phyloP scores from a whole-genome alignment of 2,329 filamentous ascomycete species.

The Talaromyces sp. region DNA sequence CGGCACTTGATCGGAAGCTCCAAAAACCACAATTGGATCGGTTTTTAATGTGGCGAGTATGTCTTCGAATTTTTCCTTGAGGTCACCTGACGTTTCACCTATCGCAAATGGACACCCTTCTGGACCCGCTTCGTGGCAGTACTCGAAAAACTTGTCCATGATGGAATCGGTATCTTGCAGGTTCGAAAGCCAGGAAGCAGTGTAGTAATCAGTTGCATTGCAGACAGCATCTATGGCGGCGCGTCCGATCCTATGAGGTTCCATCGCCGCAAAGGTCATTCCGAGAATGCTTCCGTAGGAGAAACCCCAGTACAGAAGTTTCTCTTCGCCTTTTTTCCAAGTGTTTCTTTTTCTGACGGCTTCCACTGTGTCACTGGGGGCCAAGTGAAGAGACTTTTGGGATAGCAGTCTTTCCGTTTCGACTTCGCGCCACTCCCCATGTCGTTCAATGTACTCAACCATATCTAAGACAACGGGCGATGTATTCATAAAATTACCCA shows the following conservation, averaged over 20 bases:
- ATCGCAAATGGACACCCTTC: conserved; percentile 19
- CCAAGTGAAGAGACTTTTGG: not conserved
- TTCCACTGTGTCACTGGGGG: not conserved
- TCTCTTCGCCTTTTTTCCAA: conserved; percentile 22
- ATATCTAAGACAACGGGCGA: conserved; percentile 21
- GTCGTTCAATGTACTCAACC: conserved; percentile 25
- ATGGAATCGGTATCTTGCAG: conserved; percentile 20
- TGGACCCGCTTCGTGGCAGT: conserved; percentile 21
- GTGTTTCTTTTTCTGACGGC: conserved; percentile 18
- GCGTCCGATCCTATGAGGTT: conserved; percentile 52
- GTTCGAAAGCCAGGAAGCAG: conserved; percentile 7
- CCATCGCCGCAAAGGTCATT: conserved; percentile 54
- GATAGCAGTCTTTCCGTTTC: conserved; percentile 22
- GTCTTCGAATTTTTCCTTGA: conserved; percentile 18
- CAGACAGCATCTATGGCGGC: conserved; percentile 47
- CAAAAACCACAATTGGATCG: conserved; percentile 16
- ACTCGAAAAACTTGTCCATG: conserved; percentile 23
- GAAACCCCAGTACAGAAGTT: conserved; percentile 52
- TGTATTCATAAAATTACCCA: conserved; percentile 23
- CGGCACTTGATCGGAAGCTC: conserved; percentile 7
- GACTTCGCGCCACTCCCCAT: conserved; percentile 26
- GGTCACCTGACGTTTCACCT: conserved; percentile 3
- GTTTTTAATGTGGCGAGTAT: conserved; percentile 16
- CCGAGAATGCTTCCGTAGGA: conserved; percentile 57
- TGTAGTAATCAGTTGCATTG: conserved; percentile 17